These are phyloP conservation scores for Mycosphaerelloides madeirae DNA, from an alignment of 2,329 filamentous ascomycete genomes.

Conservation along the genomic window DNA sequence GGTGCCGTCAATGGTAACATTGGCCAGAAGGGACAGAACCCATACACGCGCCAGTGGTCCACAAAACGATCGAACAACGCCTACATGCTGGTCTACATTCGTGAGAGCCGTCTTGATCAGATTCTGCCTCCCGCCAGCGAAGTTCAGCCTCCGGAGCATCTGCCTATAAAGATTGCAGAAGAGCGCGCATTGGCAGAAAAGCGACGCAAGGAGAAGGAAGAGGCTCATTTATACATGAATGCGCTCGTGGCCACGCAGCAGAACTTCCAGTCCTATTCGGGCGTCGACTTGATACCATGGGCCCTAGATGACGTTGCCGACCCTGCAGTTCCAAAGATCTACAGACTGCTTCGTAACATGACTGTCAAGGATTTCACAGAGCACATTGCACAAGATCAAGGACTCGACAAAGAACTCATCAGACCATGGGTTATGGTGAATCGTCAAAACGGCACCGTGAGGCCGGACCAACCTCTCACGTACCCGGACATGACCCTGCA, in stretches of 20 bases:
- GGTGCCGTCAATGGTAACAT: slow-evolving; percentile 45
- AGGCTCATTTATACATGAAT: slow-evolving; percentile 87
- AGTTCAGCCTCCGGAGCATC: slow-evolving; percentile 74
- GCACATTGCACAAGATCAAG: slow-evolving; percentile 65
- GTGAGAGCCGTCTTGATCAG: slow-evolving; percentile 76
- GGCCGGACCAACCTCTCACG: slow-evolving; percentile 81
- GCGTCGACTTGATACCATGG: slow-evolving; percentile 69
- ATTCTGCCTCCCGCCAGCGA: slow-evolving; percentile 73
- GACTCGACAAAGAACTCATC: slow-evolving; percentile 62
- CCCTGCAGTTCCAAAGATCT: slow-evolving; percentile 64
- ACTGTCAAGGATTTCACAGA: slow-evolving; percentile 70
- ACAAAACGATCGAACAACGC: slow-evolving; percentile 74
- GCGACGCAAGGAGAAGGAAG: slow-evolving; percentile 80
- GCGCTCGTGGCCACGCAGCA: slow-evolving; percentile 76
- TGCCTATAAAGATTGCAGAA: slow-evolving; percentile 73
- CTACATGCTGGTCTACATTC: slow-evolving; percentile 98
- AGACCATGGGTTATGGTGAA: slow-evolving; percentile 98
- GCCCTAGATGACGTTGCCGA: slow-evolving; percentile 57
- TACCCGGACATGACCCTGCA: slow-evolving; percentile 64
- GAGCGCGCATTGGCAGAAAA: slow-evolving; percentile 73
- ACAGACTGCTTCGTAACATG: slow-evolving; percentile 70
- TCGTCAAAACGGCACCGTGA: slow-evolving; percentile 91
- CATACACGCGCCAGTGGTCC: slow-evolving; percentile 60
- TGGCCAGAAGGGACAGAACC: slow-evolving; percentile 57
- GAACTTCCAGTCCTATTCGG: slow-evolving; percentile 74